Evolutionary conservation across 495 filamentous ascomycete genomes (phyloP).

Genomic region (Cryomyces minteri): DNA sequence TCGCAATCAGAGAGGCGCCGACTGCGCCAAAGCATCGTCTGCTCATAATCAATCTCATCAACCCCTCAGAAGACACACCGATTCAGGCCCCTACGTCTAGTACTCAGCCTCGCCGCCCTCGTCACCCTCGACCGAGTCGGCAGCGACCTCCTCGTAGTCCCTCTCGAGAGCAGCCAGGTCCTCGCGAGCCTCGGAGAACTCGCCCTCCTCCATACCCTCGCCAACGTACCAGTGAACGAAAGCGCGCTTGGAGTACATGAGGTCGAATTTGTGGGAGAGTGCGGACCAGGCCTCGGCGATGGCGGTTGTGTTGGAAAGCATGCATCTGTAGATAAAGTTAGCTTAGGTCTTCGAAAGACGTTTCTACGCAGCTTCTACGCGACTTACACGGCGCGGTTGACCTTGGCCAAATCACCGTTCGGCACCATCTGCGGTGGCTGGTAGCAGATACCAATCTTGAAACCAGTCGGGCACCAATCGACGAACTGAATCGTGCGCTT

Average conservation of each 20-base stretch:
- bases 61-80: too few relatives aligned
- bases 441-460: slow-evolving; percentile 99
- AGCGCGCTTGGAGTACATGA: slow-evolving; percentile 99
- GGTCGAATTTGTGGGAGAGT: slow-evolving; percentile 95
- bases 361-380: not conserved
- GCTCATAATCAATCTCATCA: too few relatives aligned
- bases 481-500: slow-evolving; percentile 98
- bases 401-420: slow-evolving; percentile 91
- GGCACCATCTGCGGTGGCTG: slow-evolving; percentile 90
- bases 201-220: slow-evolving; percentile 99
- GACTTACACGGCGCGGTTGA: slow-evolving; percentile 91
- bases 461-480: slow-evolving; percentile 99
- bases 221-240: slow-evolving; percentile 99
- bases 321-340: slow-evolving; percentile 44
- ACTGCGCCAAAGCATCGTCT: too few relatives aligned
- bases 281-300: slow-evolving; percentile 98
- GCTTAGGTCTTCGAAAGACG: not conserved
- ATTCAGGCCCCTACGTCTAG: slow-evolving; percentile 28
- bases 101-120: slow-evolving; percentile 88
- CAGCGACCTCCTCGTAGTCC: slow-evolving; percentile 98
- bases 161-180: slow-evolving; percentile 94
- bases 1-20: too few relatives aligned
- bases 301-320: slow-evolving; percentile 98
- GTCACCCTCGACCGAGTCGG: slow-evolving; percentile 82
- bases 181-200: slow-evolving; percentile 98